Conservation (phyloP, 176 grass and related monocot genomes). For the Oryza brachyantha region DNA sequence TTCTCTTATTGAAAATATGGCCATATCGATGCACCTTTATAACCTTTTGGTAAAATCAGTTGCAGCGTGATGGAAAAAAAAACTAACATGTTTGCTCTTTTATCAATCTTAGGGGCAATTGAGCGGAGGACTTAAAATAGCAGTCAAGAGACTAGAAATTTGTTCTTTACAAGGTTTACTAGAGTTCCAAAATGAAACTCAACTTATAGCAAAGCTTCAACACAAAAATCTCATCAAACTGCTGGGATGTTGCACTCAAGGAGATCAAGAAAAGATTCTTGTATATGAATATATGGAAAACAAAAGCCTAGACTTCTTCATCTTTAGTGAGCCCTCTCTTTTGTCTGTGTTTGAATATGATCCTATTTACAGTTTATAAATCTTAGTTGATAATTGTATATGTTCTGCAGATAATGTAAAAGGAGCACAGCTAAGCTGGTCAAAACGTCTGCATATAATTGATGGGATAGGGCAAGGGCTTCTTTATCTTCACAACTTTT, state of each 20-base stretch:
- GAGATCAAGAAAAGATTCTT: conserved; percentile 49
- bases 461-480: conserved; percentile 59
- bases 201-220: conserved; percentile 51
- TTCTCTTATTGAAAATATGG: background rate
- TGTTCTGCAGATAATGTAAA: conserved; percentile 40
- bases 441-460: conserved; percentile 43
- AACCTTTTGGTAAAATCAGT: background rate
- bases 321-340: conserved; percentile 36
- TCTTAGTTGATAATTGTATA: background rate
- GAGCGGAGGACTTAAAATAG: conserved; percentile 48
- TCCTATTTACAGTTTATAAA: background rate
- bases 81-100: background rate
- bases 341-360: background rate
- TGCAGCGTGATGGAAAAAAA: background rate
- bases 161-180: conserved; percentile 57
- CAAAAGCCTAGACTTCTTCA: conserved; percentile 63
- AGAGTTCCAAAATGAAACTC: conserved; percentile 57
- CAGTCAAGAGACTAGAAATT: conserved; percentile 52
- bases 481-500: conserved; percentile 71
- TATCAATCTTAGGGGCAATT: conserved; percentile 43
- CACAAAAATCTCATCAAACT: conserved; percentile 56
- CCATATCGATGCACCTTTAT: background rate
- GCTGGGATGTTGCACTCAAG: conserved; percentile 43
- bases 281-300: conserved; percentile 77
- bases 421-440: conserved; percentile 37